These are phyloP conservation scores for Anacardium occidentale DNA, from an alignment of 345 rosid genomes.

Conservation along the genomic window DNA sequence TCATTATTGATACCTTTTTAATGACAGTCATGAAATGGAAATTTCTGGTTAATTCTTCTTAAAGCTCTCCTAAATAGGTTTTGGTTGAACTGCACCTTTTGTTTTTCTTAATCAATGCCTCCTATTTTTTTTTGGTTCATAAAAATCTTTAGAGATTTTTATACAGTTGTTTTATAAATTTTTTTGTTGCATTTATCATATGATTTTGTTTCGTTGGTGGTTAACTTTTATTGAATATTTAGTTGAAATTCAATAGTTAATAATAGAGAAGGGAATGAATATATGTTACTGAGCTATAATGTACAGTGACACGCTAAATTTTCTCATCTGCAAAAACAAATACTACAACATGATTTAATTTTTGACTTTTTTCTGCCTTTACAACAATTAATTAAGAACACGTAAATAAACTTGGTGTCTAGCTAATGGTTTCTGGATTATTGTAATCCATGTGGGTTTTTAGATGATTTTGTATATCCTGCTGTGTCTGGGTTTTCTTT, in stretches of 20 bases:
- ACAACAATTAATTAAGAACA: background rate
- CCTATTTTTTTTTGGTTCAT: background rate
- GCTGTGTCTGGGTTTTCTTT: background rate
- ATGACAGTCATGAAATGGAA: background rate
- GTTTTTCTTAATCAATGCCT: background rate
- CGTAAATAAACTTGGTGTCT: conserved; percentile 1
- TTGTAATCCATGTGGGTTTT: background rate
- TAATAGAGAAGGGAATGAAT: background rate
- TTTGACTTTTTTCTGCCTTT: background rate
- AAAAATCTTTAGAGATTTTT: background rate
- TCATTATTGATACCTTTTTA: background rate
- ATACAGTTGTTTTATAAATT: background rate
- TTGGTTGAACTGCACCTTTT: background rate
- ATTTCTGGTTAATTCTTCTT: background rate
- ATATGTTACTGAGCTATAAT: background rate
- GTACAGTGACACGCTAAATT: background rate
- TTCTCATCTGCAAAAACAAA: background rate
- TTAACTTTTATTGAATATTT: background rate
- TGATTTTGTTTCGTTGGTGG: background rate
- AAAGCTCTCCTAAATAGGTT: background rate
- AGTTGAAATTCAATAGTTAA: background rate
- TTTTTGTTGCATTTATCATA: background rate
- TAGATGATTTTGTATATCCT: background rate
- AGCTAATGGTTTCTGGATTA: background rate
- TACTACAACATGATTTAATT: background rate